phyloP scores from a whole-genome alignment of 2,329 filamentous ascomycete genomes.

The Pseudogymnoascus sp. region DNA sequence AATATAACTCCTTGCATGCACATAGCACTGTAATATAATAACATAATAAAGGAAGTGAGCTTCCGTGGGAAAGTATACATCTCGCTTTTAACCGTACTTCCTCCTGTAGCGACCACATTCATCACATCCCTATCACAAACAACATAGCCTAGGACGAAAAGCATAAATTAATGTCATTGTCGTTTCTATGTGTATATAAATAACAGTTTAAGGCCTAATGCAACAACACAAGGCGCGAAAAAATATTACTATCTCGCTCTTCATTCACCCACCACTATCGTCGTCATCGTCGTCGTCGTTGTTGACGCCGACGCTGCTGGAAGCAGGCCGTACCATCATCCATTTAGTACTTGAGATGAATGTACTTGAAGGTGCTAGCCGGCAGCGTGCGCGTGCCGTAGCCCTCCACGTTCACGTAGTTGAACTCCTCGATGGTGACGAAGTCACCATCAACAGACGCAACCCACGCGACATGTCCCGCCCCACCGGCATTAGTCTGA shows the following conservation, averaged over 20 bases:
- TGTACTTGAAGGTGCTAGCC: not conserved
- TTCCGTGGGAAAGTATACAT: too few relatives aligned
- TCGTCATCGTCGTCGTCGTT: not conserved
- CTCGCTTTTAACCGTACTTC: too few relatives aligned
- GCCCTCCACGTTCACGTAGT: not conserved
- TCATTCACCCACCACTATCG: not conserved
- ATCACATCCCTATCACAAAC: not conserved
- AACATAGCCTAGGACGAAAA: not conserved
- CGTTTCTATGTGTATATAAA: not conserved
- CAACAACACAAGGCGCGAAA: not conserved
- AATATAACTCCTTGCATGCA: not conserved
- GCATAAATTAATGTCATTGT: conserved; percentile 4
- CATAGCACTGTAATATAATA: not conserved
- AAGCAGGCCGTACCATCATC: not conserved
- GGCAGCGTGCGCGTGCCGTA: not conserved
- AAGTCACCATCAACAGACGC: not conserved
- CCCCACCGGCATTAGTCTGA: not conserved
- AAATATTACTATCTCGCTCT: not conserved
- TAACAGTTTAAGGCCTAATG: not conserved
- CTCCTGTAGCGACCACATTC: too few relatives aligned
- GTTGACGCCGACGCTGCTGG: not conserved
- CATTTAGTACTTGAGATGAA: not conserved
- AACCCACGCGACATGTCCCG: not conserved
- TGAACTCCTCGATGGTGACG: not conserved
- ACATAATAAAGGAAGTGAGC: too few relatives aligned